A percentile compares a stretch with the other conserved stretches of the same genome.
These are phyloP conservation scores for Chaetomium strumarium DNA, from an alignment of 2,329 filamentous ascomycete species.

Conservation along the genomic window DNA sequence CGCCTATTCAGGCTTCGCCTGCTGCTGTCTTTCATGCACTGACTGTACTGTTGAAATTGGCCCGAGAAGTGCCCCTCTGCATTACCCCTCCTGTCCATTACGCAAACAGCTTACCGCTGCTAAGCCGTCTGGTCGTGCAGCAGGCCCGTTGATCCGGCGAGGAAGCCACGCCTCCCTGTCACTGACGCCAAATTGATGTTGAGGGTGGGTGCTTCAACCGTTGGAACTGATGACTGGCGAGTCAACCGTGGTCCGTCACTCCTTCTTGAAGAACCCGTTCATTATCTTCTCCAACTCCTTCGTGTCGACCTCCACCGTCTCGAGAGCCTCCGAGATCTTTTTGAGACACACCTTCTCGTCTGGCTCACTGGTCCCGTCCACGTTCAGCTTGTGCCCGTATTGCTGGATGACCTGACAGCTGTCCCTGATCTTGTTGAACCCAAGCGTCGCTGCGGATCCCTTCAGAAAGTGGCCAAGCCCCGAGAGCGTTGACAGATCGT, in stretches of 20 bases:
- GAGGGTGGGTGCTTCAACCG: neutral
- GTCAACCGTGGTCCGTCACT: neutral
- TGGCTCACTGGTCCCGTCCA: slow-evolving; percentile 61
- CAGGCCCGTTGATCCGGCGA: neutral
- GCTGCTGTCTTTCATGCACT: neutral
- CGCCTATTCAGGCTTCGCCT: neutral
- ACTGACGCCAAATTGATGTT: neutral
- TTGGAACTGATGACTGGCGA: neutral
- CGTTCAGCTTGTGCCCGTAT: slow-evolving; percentile 76
- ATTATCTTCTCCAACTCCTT: slow-evolving; percentile 65
- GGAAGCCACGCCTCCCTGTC: neutral
- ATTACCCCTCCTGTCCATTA: slow-evolving; percentile 1
- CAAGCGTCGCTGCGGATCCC: slow-evolving; percentile 90
- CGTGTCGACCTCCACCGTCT: slow-evolving; percentile 70
- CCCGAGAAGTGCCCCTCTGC: neutral
- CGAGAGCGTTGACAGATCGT: slow-evolving; percentile 70
- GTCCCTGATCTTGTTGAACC: slow-evolving; percentile 84
- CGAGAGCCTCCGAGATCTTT: slow-evolving; percentile 64
- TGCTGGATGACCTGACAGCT: slow-evolving; percentile 96
- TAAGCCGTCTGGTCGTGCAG: neutral
- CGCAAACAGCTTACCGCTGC: neutral
- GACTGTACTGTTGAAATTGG: neutral
- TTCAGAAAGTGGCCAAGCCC: slow-evolving; percentile 92
- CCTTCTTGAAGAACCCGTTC: slow-evolving; percentile 57
- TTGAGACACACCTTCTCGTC: slow-evolving; percentile 64